Percentiles rank a stretch among this genome's conserved stretches.
Conservation (phyloP, 441 rosid species). For the Gossypium trilobum region DNA sequence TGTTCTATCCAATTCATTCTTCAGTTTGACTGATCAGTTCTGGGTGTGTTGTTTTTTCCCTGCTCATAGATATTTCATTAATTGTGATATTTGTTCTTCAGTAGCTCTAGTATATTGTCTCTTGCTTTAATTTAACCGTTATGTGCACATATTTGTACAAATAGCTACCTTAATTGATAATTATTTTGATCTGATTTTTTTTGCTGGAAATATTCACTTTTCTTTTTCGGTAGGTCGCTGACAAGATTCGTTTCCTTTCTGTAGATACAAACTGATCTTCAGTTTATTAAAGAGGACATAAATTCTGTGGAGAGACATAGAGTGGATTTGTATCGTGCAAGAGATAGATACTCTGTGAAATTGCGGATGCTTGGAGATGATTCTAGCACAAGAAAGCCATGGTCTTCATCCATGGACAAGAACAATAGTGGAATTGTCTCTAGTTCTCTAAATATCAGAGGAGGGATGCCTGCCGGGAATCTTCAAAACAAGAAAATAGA, state of each 20-base stretch:
- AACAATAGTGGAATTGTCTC: constrained; percentile 41
- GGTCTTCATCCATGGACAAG: constrained; percentile 56
- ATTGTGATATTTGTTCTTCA: constrained; percentile 2
- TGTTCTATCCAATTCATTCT: neutral
- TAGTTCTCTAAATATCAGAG: constrained; percentile 47
- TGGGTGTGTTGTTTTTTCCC: neutral
- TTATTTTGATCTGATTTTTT: neutral
- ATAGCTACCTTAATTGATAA: neutral
- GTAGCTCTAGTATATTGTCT: neutral
- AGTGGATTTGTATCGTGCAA: constrained; percentile 69
- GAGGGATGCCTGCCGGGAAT: constrained; percentile 48
- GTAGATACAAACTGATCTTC: constrained; percentile 82
- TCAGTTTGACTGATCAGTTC: constrained; percentile 5
- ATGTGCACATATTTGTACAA: neutral
- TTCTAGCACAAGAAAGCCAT: constrained; percentile 45
- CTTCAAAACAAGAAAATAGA: constrained; percentile 55
- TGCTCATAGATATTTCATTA: neutral
- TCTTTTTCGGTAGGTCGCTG: neutral
- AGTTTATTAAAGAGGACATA: constrained; percentile 80
- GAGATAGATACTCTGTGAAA: constrained; percentile 70
- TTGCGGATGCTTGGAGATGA: constrained; percentile 88
- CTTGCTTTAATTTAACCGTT: constrained; percentile 1
- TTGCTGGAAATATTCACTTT: neutral
- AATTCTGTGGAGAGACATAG: constrained; percentile 85
- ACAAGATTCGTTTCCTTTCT: constrained; percentile 6